Evolutionary conservation across 2,329 filamentous ascomycete species (phyloP), one percentile per base, ranked within the genome.

Genomic region (Trichoderma endophyticum): DNA sequence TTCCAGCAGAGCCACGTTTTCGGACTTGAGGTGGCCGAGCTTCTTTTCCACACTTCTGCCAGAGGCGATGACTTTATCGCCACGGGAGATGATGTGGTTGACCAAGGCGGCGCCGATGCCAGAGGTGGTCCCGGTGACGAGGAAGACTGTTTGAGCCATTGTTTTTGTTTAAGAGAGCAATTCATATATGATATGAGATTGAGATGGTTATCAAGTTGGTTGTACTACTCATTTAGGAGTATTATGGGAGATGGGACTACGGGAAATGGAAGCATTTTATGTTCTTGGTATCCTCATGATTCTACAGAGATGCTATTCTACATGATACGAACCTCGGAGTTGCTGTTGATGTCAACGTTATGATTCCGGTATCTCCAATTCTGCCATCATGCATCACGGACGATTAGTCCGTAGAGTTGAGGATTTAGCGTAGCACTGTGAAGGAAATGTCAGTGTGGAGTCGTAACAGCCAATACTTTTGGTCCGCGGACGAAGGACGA

Each of bases 41-140:
- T 75, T 74, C 12, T 73, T 39, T 6, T 76, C 70, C 18, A 78
- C 77, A 3, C 77, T 75, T 24, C 79, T 76, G 6, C 77, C 77
- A 4, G 78, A 74, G 18, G 80, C 80, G 56, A 80, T 79, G 34
- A 79, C 77, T 39, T 77, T 77, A 73, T 80, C 77, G 21, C 78
- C 78, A 18, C 77, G 77, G 34, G 73, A 63, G 63, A 78, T 65
- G 64, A 78, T 73, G 18, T 78, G 70, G 9, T 75, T 34, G 62
- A 79, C 71, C 11, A 79, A 57, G 8, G 76, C 73, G 2, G 75
- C 75, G 0, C 80, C 80, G 59, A 82, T 77, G 4, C 80, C 80
- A 0, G 79, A 78, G 36, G 80, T 79, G 34, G 77, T 76, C 8
- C 79, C 80, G 21, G 80, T 82, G 15, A 81, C 72, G 54, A 82